phyloP scores from a whole-genome alignment of 352 stramenopile genomes.

The Thraustochytrium sp. region DNA sequence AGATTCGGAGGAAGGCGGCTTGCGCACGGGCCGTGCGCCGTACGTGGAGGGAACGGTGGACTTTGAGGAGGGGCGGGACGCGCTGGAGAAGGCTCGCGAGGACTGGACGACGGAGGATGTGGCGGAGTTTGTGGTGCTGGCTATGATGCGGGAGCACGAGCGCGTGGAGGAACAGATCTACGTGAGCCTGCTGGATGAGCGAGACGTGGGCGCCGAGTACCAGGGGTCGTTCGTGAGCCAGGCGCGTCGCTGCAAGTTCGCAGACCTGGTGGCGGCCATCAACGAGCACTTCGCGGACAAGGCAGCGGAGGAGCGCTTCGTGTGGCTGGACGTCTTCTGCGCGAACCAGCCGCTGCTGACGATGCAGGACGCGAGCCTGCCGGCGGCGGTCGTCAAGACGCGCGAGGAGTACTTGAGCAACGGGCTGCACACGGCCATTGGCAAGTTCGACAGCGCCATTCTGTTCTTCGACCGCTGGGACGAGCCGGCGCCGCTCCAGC shows the following conservation, averaged over 20 bases:
- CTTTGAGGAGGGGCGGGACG: neutral
- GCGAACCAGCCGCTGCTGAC: constrained; percentile 28
- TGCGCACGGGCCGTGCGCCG: neutral
- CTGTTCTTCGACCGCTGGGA: constrained; percentile 11
- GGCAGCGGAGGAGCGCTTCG: neutral
- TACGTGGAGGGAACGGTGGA: neutral
- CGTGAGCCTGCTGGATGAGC: neutral
- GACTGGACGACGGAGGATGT: constrained; percentile 42
- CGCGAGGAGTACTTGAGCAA: neutral
- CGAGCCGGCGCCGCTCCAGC: neutral
- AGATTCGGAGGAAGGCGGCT: neutral
- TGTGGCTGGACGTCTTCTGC: constrained; percentile 35
- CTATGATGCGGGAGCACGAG: neutral
- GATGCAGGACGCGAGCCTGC: neutral
- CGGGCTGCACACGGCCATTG: neutral
- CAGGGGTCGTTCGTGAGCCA: constrained; percentile 24
- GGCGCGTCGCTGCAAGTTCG: neutral
- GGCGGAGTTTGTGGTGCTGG: constrained; percentile 14
- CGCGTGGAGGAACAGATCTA: neutral
- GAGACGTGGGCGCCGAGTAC: neutral
- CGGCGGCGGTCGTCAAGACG: neutral
- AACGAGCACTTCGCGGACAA: neutral
- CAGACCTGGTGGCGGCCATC: neutral
- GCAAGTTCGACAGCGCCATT: neutral
- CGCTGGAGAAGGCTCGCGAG: neutral